phyloP scores from a whole-genome alignment of 2,329 filamentous ascomycete species.

The Exophiala sp. region DNA sequence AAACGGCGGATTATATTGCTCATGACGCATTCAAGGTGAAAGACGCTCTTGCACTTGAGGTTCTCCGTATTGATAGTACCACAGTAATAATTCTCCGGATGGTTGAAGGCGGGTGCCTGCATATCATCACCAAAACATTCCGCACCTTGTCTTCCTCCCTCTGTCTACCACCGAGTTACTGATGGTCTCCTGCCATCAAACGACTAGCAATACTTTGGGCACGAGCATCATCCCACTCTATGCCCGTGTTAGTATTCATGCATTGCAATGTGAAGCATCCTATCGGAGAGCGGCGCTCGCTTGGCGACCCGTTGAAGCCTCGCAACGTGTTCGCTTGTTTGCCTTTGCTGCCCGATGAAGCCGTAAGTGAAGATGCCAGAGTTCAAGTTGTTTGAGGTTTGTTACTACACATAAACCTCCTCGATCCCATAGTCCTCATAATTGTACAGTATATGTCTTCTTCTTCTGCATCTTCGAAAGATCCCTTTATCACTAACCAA shows the following conservation, averaged over 20 bases:
- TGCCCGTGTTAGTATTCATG: conserved; percentile 1
- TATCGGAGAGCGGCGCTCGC: conserved; percentile 4
- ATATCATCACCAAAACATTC: not conserved
- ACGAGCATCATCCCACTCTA: not conserved
- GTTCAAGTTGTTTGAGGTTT: not conserved
- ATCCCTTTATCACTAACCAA: not conserved
- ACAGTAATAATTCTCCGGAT: no score
- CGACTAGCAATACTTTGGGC: not conserved
- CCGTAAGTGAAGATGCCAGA: not conserved
- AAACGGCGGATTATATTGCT: not conserved
- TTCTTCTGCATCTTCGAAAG: not conserved
- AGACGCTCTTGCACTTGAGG: no score
- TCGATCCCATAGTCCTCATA: not conserved
- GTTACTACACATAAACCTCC: not conserved
- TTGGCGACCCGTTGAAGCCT: conserved; percentile 20
- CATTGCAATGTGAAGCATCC: conserved; percentile 13
- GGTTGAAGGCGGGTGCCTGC: not conserved
- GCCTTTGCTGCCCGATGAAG: conserved; percentile 22
- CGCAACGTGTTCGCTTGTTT: conserved; percentile 24
- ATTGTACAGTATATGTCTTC: not conserved
- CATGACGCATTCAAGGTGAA: no score
- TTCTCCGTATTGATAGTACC: no score
- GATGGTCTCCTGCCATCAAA: not conserved
- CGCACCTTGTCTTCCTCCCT: not conserved
- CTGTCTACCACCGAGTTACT: no score